Base-by-base conservation (phyloP, 345 rosid species). In the Citrus cavaleriei region DNA sequence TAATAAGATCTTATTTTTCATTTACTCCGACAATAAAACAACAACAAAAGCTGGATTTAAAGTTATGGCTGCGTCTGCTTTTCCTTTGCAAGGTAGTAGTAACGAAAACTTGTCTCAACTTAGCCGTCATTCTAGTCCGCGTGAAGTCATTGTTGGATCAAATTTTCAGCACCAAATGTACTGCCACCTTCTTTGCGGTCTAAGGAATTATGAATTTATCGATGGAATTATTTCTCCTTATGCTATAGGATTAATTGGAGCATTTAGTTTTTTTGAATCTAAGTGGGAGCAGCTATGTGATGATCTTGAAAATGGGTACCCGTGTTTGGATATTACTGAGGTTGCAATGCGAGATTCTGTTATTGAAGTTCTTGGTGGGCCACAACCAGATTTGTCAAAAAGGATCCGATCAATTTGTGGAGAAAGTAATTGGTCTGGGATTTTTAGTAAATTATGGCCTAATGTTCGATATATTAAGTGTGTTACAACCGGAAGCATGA, bases 131-230 rank as follows among this genome's bases (percentile, higher is more conserved):
- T 63, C 68, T 73, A 85, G 88, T 78, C 90, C 89, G 0, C 51
- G 72, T 19, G 88, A 84, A 74, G 86, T 89, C 78, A 71, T 89
- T 67, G 68, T 83, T 25, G 87, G 89, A 77, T 74, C 80, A 68
- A 77, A 85, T 81, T 13, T 77, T 68, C 78, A 85, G 73, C 81
- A 80, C 24, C 90, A 89, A 76, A 83, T 84, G 82, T 89, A 85
- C 59, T 85, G 89, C 74, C 89, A 87, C 80, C 89, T 87, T 62
- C 88, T 89, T 49, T 84, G 90, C 75, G 88, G 86, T 58, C 87
- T 89, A 60, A 72, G 84, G 71, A 72, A 77, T 74, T 86, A 32
- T 78, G 81, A 86, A 78, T 35, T 51, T 38, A 61, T 89, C 2
- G 86, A 83, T 82, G 87, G 83, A 42, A 86, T 89, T 76, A 69